Evolutionary conservation across 2,329 filamentous ascomycete genomes (phyloP).

Genomic region (Tolypocladium amazonense): DNA sequence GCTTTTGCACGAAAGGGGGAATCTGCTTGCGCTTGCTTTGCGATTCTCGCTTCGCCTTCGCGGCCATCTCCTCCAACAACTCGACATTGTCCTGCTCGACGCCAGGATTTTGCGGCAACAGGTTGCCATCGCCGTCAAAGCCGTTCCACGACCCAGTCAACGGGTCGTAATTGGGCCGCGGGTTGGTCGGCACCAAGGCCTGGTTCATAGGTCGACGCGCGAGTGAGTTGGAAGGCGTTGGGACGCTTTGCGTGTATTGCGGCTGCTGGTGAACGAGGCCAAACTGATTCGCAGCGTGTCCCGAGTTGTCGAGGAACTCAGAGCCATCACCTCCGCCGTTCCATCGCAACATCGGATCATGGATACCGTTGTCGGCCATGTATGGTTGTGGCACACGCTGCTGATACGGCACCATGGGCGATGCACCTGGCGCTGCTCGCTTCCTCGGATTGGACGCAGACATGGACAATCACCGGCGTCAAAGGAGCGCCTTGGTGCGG

Average conservation of each 20-base stretch:
- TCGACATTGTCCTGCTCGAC: slow-evolving; percentile 62
- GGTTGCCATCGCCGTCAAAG: slow-evolving; percentile 29
- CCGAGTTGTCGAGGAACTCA: slow-evolving; percentile 24
- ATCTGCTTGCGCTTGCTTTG: slow-evolving; percentile 90
- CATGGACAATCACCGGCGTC: slow-evolving; percentile 20
- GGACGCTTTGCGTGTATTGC: slow-evolving; percentile 18
- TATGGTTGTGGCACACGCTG: slow-evolving; percentile 39
- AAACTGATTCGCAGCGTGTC: slow-evolving; percentile 24
- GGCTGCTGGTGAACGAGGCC: slow-evolving; percentile 26
- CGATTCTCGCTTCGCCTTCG: slow-evolving; percentile 75
- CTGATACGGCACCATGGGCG: slow-evolving; percentile 47
- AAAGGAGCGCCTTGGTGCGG: not conserved
- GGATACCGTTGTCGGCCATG: slow-evolving; percentile 31
- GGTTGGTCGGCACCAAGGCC: slow-evolving; percentile 33
- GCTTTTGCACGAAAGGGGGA: slow-evolving; percentile 92
- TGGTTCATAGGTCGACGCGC: slow-evolving; percentile 42
- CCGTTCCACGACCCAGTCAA: slow-evolving; percentile 28
- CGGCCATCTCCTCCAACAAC: slow-evolving; percentile 67
- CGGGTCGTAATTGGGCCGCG: slow-evolving; percentile 25
- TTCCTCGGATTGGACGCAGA: slow-evolving; percentile 50
- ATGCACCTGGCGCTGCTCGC: slow-evolving; percentile 61
- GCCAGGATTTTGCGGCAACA: slow-evolving; percentile 25
- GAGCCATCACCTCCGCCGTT: slow-evolving; percentile 25
- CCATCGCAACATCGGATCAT: slow-evolving; percentile 38
- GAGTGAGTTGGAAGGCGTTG: slow-evolving; percentile 36